Conservation (phyloP, 257 asterid genomes). For the Solanum virginianum region DNA sequence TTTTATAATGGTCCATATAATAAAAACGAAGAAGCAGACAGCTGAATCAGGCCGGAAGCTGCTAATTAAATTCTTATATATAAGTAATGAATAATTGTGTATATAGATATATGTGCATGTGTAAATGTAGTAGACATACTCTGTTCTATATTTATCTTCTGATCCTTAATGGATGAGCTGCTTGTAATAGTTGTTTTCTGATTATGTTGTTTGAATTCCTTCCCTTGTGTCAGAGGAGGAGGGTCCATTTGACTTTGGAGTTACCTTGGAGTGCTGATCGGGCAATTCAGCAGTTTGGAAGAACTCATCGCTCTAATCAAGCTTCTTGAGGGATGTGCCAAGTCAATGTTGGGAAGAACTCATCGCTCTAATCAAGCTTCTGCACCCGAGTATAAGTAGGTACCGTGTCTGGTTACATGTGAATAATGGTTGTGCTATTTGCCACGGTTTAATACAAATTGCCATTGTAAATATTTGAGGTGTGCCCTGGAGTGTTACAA, state of each 20-base stretch:
- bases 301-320: constrained; percentile 99
- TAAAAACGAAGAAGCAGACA: too few relatives aligned
- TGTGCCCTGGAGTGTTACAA: background rate
- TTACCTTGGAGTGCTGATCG: constrained; percentile 99
- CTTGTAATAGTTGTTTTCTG: constrained; percentile 4
- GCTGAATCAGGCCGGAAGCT: too few relatives aligned
- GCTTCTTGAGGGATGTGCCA: too few relatives aligned
- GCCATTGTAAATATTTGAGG: background rate
- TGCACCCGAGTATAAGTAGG: constrained; percentile 91
- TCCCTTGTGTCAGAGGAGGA: constrained; percentile 61
- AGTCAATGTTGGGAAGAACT: too few relatives aligned
- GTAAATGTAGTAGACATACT: background rate
- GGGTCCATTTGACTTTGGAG: constrained; percentile 94
- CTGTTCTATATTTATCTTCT: background rate
- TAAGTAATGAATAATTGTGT: too few relatives aligned
- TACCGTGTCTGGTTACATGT: background rate
- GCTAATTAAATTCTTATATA: too few relatives aligned
- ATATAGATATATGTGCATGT: background rate
- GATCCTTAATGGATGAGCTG: constrained; percentile 1
- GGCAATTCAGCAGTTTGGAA: constrained; percentile 98
- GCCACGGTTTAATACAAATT: background rate
- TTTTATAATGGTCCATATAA: too few relatives aligned
- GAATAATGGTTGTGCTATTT: background rate
- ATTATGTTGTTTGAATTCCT: constrained; percentile 8
- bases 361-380: constrained; percentile 99